phyloP scores from a whole-genome alignment of 139 green algal genomes.

The Asterochloris erici region DNA sequence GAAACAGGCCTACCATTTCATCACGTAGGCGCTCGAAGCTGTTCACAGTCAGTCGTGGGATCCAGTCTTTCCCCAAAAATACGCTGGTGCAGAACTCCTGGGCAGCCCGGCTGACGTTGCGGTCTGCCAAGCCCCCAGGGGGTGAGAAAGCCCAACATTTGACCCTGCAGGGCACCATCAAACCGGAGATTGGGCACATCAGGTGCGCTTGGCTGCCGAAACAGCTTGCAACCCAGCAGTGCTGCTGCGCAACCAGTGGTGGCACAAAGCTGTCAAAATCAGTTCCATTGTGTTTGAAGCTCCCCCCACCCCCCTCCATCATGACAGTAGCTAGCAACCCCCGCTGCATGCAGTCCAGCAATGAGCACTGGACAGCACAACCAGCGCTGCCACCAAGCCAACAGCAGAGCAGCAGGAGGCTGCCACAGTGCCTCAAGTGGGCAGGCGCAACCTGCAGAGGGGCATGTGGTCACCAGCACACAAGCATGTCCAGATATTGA shows the following conservation, averaged over 20 bases:
- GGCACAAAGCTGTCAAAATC: too few species aligned
- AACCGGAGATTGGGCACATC: too few species aligned
- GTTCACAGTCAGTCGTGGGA: conserved; percentile 51
- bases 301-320: too few species aligned
- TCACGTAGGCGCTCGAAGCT: conserved; percentile 44
- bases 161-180: conserved; percentile 1
- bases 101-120: conserved; percentile 16
- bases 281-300: too few species aligned
- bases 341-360: too few species aligned
- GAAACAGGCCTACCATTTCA: conserved; percentile 37
- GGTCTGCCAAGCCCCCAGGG: conserved; percentile 41
- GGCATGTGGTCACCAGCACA: neutral
- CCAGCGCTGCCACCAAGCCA: too few species aligned
- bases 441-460: neutral
- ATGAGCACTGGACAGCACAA: too few species aligned
- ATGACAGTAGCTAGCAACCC: too few species aligned
- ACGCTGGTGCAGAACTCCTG: conserved; percentile 40
- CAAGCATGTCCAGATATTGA: neutral
- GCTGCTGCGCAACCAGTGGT: too few species aligned
- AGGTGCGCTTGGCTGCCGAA: too few species aligned
- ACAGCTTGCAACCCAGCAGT: neutral
- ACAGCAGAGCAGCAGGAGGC: neutral
- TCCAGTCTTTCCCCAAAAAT: conserved; percentile 51
- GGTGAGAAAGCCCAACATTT: conserved; percentile 60
- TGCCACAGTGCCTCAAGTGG: neutral